phyloP scores from a whole-genome alignment of 1,139 yeast genomes.

The Saccharomycopsis crataegensis region DNA sequence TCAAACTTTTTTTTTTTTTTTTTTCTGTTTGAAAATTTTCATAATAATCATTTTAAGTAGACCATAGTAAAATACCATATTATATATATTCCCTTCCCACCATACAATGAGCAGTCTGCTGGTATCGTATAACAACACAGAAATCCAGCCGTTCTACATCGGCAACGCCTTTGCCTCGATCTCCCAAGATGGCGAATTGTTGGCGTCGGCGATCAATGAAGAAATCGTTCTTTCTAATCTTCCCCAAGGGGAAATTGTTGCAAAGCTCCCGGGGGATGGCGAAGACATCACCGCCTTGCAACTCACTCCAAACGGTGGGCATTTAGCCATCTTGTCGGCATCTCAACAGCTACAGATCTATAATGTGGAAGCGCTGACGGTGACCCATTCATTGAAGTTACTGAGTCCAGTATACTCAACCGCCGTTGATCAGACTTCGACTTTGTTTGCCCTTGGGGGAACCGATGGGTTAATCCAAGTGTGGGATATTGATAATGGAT shows the following conservation, averaged over 20 bases:
- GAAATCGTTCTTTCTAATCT: conserved; percentile 67
- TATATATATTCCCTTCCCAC: background rate
- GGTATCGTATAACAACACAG: conserved; percentile 33
- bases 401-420: conserved; percentile 80
- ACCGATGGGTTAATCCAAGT: conserved; percentile 90
- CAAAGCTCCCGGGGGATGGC: conserved; percentile 75
- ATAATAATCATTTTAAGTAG: background rate
- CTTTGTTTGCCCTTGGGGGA: conserved; percentile 88
- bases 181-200: conserved; percentile 52
- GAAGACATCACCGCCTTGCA: conserved; percentile 70
- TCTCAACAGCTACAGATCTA: conserved; percentile 75
- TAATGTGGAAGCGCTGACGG: conserved; percentile 34
- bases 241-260: conserved; percentile 48
- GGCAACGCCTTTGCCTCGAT: conserved; percentile 77
- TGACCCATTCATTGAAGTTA: conserved; percentile 48
- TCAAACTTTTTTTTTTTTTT: background rate
- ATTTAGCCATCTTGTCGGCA: conserved; percentile 69
- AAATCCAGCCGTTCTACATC: conserved; percentile 70
- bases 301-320: conserved; percentile 68
- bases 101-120: background rate
- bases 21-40: background rate
- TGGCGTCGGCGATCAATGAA: conserved; percentile 78
- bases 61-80: background rate
- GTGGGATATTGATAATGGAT: conserved; percentile 88
- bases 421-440: conserved; percentile 70